Conservation (phyloP, 176 grass and related monocot genomes). For the Lolium rigidum region DNA sequence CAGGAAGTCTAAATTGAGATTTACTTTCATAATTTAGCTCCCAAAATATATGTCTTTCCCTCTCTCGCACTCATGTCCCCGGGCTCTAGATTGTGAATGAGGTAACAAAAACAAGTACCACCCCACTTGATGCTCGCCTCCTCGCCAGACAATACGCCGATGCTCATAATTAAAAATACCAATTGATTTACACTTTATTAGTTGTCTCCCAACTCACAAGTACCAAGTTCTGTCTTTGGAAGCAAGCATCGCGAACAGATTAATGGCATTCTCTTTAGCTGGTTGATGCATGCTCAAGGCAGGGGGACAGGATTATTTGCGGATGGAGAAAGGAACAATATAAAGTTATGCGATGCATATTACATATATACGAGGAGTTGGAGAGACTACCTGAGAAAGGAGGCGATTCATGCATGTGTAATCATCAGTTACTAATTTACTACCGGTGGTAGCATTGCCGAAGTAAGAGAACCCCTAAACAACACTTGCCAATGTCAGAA, state of each 20-base stretch:
- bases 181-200: conserved; percentile 41
- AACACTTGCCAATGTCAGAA: not conserved
- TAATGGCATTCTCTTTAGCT: conserved; percentile 33
- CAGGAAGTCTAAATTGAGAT: conserved; percentile 54
- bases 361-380: not conserved
- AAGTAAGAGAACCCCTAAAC: not conserved
- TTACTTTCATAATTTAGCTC: conserved; percentile 49
- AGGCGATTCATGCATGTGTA: conserved; percentile 16
- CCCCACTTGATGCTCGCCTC: conserved; percentile 25
- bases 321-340: not conserved
- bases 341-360: not conserved
- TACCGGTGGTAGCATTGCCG: not conserved
- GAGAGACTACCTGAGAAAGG: conserved; percentile 27
- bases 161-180: conserved; percentile 33
- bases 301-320: conserved; percentile 58
- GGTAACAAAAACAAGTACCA: not conserved
- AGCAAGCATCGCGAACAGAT: conserved; percentile 45
- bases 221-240: conserved; percentile 49
- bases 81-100: conserved; percentile 18
- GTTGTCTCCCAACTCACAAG: conserved; percentile 44
- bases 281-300: conserved; percentile 56
- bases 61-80: conserved; percentile 25
- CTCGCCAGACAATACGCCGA: conserved; percentile 24
- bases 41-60: conserved; percentile 27
- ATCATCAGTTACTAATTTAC: conserved; percentile 44